Base-by-base conservation (phyloP, 306 rosid species). In the Bauhinia variegata region DNA sequence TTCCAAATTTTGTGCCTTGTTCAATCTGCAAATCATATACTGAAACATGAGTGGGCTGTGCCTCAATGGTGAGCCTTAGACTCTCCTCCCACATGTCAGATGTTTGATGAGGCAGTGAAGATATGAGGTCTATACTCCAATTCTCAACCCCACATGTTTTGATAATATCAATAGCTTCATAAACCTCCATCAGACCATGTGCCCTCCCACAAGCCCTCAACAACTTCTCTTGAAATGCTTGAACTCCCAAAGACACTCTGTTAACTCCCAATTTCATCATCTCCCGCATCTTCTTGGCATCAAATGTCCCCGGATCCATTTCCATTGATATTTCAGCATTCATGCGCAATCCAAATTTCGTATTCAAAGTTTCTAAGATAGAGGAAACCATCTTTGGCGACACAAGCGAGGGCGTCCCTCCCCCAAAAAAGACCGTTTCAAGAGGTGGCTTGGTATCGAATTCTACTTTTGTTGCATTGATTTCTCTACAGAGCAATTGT, bases 281-380 rank as follows among this genome's bases (percentile, higher is more conserved):
- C 49, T 48, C 82, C 64, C 57, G 57, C 88, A 90, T 82, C 64
- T 88, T 89, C 76, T 64, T 66, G 13, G 63, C 83, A 77, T 89
- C 87, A 61, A 93, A 93, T 9, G 98, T 93, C 63, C 96, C 99
- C 1, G 96, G 97, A 76, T 93, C 97, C 99, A 93, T 88, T 54
- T 93, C 97, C 87, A 93, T 89, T 2, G 99, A 93, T 48, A 88
- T 78, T 75, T 93, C 96, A 39, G 84, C 84, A 76, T 64, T 71
- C 74, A 59, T 76, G 41, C 67, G 60, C 85, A 93, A 23, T 64
- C 92, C 96, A 30, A 90, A 88, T 55, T 84, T 88, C 38, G 4
- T 28, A 39, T 68, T 62, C 84, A 93, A 43, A 4, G 79, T 65
- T 34, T 90, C 88, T 71, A 93, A 65, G 34, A 93, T 75, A 37